These are phyloP conservation scores for Aspergillus caelatus DNA, from an alignment of 2,329 filamentous ascomycete species.

Conservation along the genomic window DNA sequence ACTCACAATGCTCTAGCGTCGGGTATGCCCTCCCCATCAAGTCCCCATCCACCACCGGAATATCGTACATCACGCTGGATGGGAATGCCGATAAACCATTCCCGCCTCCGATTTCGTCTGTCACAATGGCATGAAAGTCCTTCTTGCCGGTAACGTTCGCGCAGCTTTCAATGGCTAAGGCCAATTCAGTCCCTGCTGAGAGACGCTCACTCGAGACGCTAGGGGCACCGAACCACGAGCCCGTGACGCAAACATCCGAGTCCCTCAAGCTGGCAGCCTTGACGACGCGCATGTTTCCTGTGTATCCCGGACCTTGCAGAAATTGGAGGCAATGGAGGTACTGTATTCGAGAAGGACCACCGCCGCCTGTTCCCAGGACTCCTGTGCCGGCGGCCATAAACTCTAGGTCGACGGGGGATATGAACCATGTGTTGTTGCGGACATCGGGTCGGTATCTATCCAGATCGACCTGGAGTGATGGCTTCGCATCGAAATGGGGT, in stretches of 20 bases:
- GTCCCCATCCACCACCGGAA: slow-evolving; percentile 49
- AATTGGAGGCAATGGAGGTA: slow-evolving; percentile 49
- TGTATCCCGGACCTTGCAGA: slow-evolving; percentile 29
- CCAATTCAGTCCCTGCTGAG: slow-evolving; percentile 12
- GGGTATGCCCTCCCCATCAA: slow-evolving; percentile 54
- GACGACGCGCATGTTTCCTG: slow-evolving; percentile 46
- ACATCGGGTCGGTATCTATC: slow-evolving; percentile 37
- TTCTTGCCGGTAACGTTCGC: slow-evolving; percentile 31
- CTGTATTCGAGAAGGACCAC: slow-evolving; percentile 48
- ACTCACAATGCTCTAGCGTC: slow-evolving; percentile 22
- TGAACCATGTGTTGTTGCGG: slow-evolving; percentile 36
- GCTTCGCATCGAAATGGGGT: slow-evolving; percentile 22
- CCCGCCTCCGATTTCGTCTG: slow-evolving; percentile 30
- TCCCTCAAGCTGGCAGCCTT: slow-evolving; percentile 39
- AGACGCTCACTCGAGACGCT: slow-evolving; percentile 20
- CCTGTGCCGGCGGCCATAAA: slow-evolving; percentile 42
- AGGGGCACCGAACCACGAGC: slow-evolving; percentile 49
- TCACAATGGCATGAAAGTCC: slow-evolving; percentile 37
- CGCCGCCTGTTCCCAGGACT: slow-evolving; percentile 43
- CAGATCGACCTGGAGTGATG: slow-evolving; percentile 29
- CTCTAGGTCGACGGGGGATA: slow-evolving; percentile 41
- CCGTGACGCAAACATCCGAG: slow-evolving; percentile 45
- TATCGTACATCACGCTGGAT: slow-evolving; percentile 32
- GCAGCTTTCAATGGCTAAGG: slow-evolving; percentile 13
- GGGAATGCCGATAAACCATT: slow-evolving; percentile 41